phyloP scores from a whole-genome alignment of 2,329 filamentous ascomycete genomes.

The Alternaria ventricosa region DNA sequence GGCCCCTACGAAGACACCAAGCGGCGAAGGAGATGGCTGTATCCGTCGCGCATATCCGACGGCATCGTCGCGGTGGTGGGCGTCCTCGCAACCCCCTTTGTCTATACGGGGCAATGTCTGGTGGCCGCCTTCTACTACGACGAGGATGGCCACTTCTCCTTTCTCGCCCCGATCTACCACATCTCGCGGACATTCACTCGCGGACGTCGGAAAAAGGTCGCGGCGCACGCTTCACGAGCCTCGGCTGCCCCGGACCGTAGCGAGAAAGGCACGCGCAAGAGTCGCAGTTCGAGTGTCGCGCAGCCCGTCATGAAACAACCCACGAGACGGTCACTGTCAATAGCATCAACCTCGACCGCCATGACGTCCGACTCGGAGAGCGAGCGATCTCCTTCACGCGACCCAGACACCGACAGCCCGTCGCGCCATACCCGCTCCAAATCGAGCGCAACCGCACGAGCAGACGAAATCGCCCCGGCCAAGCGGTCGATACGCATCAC shows the following conservation, averaged over 20 bases:
- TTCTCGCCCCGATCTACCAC: conserved; percentile 74
- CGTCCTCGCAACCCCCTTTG: conserved; percentile 78
- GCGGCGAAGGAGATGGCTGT: conserved; percentile 52
- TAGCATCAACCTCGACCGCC: conserved; percentile 65
- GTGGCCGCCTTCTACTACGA: conserved; percentile 86
- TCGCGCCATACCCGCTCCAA: conserved; percentile 69
- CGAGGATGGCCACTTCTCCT: conserved; percentile 77
- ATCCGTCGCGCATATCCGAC: conserved; percentile 73
- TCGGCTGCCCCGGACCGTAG: conserved; percentile 29
- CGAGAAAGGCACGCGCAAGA: conserved; percentile 40
- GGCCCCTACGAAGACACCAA: conserved; percentile 44
- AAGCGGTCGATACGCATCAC: conserved; percentile 90
- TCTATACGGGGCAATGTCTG: conserved; percentile 81
- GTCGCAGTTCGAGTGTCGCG: conserved; percentile 36
- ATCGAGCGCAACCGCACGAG: conserved; percentile 55
- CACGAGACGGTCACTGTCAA: conserved; percentile 50
- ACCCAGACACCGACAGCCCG: conserved; percentile 43
- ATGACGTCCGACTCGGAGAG: conserved; percentile 71
- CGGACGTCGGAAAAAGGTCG: conserved; percentile 43
- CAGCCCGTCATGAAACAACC: conserved; percentile 37
- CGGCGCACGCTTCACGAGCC: conserved; percentile 36
- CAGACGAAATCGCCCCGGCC: conserved; percentile 70
- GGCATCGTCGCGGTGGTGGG: conserved; percentile 77
- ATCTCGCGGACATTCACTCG: conserved; percentile 60
- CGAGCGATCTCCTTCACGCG: conserved; percentile 54